phyloP scores from a whole-genome alignment of 495 filamentous ascomycete species.

The Penicillium tannophilum region DNA sequence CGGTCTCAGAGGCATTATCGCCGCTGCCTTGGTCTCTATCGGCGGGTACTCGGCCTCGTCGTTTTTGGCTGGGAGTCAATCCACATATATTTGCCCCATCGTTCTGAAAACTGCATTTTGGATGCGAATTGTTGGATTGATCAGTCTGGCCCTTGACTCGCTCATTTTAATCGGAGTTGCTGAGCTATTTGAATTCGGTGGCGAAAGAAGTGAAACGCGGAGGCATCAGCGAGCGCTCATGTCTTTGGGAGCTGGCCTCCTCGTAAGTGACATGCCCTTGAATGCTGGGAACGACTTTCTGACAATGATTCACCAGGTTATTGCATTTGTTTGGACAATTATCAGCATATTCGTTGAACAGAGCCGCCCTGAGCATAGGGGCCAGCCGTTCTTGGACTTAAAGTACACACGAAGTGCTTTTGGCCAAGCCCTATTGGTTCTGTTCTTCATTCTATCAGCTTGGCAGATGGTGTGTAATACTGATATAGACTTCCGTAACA shows the following conservation, averaged over 20 bases:
- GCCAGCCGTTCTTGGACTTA: conserved; percentile 31
- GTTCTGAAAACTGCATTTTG: conserved; percentile 25
- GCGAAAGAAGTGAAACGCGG: conserved; percentile 21
- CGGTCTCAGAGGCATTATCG: conserved; percentile 35
- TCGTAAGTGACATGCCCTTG: conserved; percentile 32
- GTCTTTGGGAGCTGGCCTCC: conserved; percentile 37
- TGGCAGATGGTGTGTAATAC: conserved; percentile 42
- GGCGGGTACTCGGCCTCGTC: conserved; percentile 33
- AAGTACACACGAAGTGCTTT: conserved; percentile 40
- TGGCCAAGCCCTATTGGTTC: conserved; percentile 35
- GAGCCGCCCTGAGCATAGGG: conserved; percentile 29
- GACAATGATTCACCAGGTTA: conserved; percentile 23
- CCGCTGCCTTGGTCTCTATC: conserved; percentile 34
- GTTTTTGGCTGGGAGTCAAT: conserved; percentile 33
- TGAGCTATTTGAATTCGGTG: conserved; percentile 28
- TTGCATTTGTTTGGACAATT: conserved; percentile 36
- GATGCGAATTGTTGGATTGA: conserved; percentile 29
- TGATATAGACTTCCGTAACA: background rate
- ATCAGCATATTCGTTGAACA: conserved; percentile 26
- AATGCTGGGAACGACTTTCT: conserved; percentile 3
- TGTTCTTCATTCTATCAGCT: conserved; percentile 36
- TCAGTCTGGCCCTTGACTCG: conserved; percentile 38
- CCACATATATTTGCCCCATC: conserved; percentile 52
- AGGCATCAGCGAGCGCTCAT: conserved; percentile 31
- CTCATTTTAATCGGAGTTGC: conserved; percentile 37